Conservation (phyloP, 805 yeast species). For the Lachancea sp. region DNA sequence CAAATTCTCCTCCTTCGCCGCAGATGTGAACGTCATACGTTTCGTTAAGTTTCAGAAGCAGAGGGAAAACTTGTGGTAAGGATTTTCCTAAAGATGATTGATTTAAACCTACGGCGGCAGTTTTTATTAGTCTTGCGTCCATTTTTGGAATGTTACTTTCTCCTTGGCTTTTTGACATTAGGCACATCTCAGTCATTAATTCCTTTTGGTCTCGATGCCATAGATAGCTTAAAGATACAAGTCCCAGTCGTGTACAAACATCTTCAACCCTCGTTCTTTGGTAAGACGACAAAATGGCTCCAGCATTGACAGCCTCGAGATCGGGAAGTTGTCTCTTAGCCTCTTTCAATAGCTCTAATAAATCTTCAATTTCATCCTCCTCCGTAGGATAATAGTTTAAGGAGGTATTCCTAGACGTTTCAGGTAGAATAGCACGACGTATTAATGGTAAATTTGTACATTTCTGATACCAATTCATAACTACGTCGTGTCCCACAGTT, state of each 20-base stretch:
- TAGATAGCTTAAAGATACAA: conserved; percentile 65
- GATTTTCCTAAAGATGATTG: conserved; percentile 61
- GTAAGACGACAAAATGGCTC: conserved; percentile 93
- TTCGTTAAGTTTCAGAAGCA: conserved; percentile 48
- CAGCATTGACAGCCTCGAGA: conserved; percentile 82
- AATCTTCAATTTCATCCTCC: conserved; percentile 85
- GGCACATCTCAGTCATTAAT: conserved; percentile 76
- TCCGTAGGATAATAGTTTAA: conserved; percentile 64
- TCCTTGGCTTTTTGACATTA: conserved; percentile 24
- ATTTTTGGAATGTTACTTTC: conserved; percentile 22
- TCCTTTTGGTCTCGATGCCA: conserved; percentile 88
- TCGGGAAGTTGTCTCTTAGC: conserved; percentile 59
- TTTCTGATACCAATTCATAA: conserved; percentile 54
- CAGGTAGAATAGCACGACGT: conserved; percentile 51
- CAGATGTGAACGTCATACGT: conserved; percentile 84
- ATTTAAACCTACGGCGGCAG: conserved; percentile 83
- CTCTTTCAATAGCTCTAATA: conserved; percentile 44
- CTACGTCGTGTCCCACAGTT: conserved; percentile 90
- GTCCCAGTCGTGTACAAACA: conserved; percentile 68
- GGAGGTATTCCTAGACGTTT: conserved; percentile 54
- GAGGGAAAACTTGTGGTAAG: conserved; percentile 55
- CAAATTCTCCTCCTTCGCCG: conserved; percentile 99
- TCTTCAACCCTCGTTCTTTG: conserved; percentile 91
- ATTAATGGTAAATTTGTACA: conserved; percentile 79
- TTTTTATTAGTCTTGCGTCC: conserved; percentile 85